A percentile compares a stretch with the other conserved stretches of the same genome.
Evolutionary conservation across 345 rosid genomes (phyloP).

Genomic region (Cardamine resedifolia): DNA sequence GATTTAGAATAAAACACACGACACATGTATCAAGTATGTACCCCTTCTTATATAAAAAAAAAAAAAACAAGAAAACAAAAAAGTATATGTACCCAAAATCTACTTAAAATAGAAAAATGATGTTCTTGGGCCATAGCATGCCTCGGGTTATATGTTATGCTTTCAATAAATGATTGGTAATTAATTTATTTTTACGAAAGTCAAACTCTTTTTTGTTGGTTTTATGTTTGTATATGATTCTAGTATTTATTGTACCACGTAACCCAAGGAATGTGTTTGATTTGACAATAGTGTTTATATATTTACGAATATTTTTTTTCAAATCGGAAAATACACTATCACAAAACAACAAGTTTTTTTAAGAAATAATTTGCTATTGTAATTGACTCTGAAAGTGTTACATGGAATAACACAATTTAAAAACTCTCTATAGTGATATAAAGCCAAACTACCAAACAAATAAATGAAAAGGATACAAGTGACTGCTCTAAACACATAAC

Average conservation of each 20-base stretch:
- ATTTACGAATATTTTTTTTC: not conserved
- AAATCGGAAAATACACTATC: not conserved
- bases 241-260: conserved; percentile 13
- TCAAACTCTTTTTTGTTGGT: conserved; percentile 19
- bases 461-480: too few species aligned
- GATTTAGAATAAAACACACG: conserved; percentile 1
- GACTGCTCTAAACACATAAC: too few species aligned
- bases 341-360: too few species aligned
- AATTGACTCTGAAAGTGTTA: too few species aligned
- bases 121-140: conserved; percentile 39
- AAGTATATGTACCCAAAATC: conserved; percentile 5
- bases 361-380: too few species aligned
- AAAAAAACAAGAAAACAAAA: too few species aligned
- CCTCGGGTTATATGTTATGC: conserved; percentile 31
- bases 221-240: conserved; percentile 1
- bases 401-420: too few species aligned
- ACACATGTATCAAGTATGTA: conserved; percentile 29
- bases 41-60: not conserved
- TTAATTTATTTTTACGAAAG: conserved; percentile 22
- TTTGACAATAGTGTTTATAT: conserved; percentile 16
- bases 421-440: too few species aligned
- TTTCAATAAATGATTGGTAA: conserved; percentile 40
- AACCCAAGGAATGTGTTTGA: conserved; percentile 20
- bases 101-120: conserved; percentile 15
- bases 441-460: too few species aligned